Base-by-base conservation (phyloP, 2,329 filamentous ascomycete species). In the Venturia asperata region DNA sequence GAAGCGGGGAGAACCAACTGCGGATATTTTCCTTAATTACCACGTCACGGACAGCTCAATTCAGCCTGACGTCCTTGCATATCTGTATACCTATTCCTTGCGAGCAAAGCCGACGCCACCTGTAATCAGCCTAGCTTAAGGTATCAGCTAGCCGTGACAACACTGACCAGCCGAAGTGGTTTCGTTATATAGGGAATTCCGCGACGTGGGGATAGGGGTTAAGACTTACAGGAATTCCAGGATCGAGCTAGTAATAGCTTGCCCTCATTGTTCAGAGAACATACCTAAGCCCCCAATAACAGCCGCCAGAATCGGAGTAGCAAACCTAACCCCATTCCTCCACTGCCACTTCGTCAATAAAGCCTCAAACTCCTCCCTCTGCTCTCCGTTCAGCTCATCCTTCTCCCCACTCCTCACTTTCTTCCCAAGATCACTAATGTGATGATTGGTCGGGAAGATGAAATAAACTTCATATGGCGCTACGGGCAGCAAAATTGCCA, bases 251-350 rank as follows among this genome's bases (percentile, higher is more conserved):
- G 3, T 34, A 34, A 45, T 17, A 45, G 42, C 42, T 45, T 4
- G 52, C 9, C n/a, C 52, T 56, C 52, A 56, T 30, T 41, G 39
- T 30, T 15, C 58, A 17, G 30, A 39, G 19, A 61, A 30, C 58
- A 61, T 61, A 2, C 58, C 58, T n/a, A 61, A 39, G 5, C 11
- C n/a, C 24, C 30, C 58, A 37, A 61, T 42, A 17, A 61, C 30
- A 19, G 30, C 58, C 30, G 58, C 58, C 11, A 61, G 19, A 42
- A 61, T n/a, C 13, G 58, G 58, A 24, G 24, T 5, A 24, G 13
- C 21, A 42, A 61, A 61, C 58, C 58, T 61, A 1, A 61, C 58
- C 30, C 58, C 58, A 42, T 61, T 61, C 30, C 58, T 61, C 58
- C 58, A 61, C 30, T 61, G 58, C 58, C 58, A 61, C 34, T 42